A percentile compares a stretch with the other conserved stretches of the same genome.
phyloP scores from a whole-genome alignment of 2,329 filamentous ascomycete genomes.

The Allantophomopsis lycopodina region DNA sequence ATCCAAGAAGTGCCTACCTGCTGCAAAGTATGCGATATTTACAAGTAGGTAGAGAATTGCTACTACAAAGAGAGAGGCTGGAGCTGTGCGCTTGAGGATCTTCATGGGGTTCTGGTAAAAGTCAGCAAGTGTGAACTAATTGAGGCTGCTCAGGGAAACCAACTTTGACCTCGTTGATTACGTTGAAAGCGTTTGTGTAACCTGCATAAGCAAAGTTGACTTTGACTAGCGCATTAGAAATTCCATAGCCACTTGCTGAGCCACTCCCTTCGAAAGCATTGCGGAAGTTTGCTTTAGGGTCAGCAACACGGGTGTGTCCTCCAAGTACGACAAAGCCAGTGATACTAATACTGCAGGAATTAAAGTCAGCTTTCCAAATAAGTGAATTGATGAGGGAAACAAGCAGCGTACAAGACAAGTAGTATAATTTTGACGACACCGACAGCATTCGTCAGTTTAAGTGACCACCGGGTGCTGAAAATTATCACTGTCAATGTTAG shows the following conservation, averaged over 20 bases:
- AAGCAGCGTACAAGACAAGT: slow-evolving; percentile 34
- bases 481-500: slow-evolving; percentile 21
- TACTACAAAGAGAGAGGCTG: slow-evolving; percentile 34
- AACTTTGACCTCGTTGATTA: slow-evolving; percentile 44
- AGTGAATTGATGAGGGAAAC: background rate
- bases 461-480: slow-evolving; percentile 42
- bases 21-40: slow-evolving; percentile 47
- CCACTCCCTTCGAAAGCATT: slow-evolving; percentile 36
- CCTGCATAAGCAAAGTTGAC: slow-evolving; percentile 45
- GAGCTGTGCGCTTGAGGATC: slow-evolving; percentile 34
- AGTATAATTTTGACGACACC: slow-evolving; percentile 46
- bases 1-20: slow-evolving; percentile 18
- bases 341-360: slow-evolving; percentile 29
- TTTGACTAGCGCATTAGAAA: slow-evolving; percentile 44
- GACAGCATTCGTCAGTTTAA: slow-evolving; percentile 39
- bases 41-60: slow-evolving; percentile 41
- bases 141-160: background rate
- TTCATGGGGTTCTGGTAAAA: slow-evolving; percentile 35
- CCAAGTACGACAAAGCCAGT: slow-evolving; percentile 49
- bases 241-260: slow-evolving; percentile 27
- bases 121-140: background rate
- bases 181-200: slow-evolving; percentile 45
- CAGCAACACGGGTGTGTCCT: slow-evolving; percentile 31
- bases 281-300: slow-evolving; percentile 39
- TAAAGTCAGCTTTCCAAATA: slow-evolving; percentile 3